Percentiles rank a stretch among this genome's conserved stretches.
These are phyloP conservation scores for Russula earlei DNA, from an alignment of 768 basidiomycete genomes.

Conservation along the genomic window DNA sequence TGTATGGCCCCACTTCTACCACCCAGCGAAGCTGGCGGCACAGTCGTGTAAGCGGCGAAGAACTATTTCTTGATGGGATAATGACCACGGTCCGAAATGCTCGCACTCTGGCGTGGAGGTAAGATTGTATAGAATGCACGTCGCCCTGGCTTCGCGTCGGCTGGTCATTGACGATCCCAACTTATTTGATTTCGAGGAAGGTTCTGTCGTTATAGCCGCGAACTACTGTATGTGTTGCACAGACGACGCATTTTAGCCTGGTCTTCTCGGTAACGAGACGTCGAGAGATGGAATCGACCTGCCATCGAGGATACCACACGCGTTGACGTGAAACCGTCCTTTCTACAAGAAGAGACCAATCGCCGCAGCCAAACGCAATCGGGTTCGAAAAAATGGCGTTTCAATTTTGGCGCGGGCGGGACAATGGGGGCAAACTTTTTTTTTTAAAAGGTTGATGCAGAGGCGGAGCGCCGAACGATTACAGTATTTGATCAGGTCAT, in stretches of 20 bases:
- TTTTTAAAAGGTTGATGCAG: not conserved
- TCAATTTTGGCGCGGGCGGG: not conserved
- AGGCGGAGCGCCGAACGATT: conserved; percentile 14
- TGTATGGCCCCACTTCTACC: conserved; percentile 1
- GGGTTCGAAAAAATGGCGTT: not conserved
- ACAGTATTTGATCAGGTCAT: conserved; percentile 8
- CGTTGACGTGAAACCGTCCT: conserved; percentile 8
- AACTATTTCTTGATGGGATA: not conserved
- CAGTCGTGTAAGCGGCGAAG: not conserved
- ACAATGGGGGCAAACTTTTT: not conserved
- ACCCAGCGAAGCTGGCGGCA: not conserved
- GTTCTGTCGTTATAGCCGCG: conserved; percentile 9
- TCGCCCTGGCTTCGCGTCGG: conserved; percentile 6
- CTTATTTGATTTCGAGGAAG: conserved; percentile 11
- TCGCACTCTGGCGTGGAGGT: not conserved
- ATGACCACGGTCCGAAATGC: not conserved
- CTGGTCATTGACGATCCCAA: conserved; percentile 9
- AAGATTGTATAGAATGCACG: not conserved
- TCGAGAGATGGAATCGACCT: not conserved
- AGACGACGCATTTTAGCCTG: conserved; percentile 11
- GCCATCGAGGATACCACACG: not conserved
- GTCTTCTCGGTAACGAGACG: conserved; percentile 7
- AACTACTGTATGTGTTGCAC: conserved; percentile 9
- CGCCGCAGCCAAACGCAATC: not conserved
- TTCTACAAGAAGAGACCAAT: not conserved